Conservation (phyloP, 2,329 filamentous ascomycete genomes). For the Fusarium austroafricanum region DNA sequence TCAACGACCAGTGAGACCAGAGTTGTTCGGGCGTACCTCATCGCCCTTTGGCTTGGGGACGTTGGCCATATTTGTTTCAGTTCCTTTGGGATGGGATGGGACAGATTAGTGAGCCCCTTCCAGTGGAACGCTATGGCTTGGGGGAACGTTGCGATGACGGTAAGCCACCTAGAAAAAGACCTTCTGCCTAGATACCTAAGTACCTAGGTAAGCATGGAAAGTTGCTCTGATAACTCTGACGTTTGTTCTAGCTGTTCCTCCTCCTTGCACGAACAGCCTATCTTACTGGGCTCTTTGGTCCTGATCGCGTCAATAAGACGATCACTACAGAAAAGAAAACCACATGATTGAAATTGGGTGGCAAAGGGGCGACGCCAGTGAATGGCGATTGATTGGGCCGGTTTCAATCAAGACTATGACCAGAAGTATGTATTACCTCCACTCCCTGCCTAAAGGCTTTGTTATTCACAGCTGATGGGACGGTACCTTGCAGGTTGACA, state of each 20-base stretch:
- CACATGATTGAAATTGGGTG: conserved; percentile 13
- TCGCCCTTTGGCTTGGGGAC: conserved; percentile 74
- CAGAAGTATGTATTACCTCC: too few relatives aligned
- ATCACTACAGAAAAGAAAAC: conserved; percentile 44
- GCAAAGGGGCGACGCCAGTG: neutral
- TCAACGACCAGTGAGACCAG: conserved; percentile 72
- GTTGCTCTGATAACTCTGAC: neutral
- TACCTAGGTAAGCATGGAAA: neutral
- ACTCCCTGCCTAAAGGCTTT: neutral
- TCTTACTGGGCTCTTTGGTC: conserved; percentile 69
- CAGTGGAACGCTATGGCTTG: conserved; percentile 78
- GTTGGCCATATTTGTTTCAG: conserved; percentile 75
- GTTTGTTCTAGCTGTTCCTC: conserved; percentile 60
- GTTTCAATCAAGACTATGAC: neutral
- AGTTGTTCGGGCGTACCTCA: conserved; percentile 74
- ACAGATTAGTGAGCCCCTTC: conserved; percentile 62
- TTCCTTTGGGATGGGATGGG: conserved; percentile 67
- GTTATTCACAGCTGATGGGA: neutral
- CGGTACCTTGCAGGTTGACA: neutral
- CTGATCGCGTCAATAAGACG: conserved; percentile 48
- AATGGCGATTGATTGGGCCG: neutral
- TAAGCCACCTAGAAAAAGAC: conserved; percentile 51
- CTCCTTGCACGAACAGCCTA: conserved; percentile 68
- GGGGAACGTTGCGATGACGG: conserved; percentile 77
- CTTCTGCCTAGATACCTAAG: too few relatives aligned